A percentile compares a stretch with the other conserved stretches of the same genome.
phyloP scores from a whole-genome alignment of 2,329 filamentous ascomycete species.

The Fusarium redolens region DNA sequence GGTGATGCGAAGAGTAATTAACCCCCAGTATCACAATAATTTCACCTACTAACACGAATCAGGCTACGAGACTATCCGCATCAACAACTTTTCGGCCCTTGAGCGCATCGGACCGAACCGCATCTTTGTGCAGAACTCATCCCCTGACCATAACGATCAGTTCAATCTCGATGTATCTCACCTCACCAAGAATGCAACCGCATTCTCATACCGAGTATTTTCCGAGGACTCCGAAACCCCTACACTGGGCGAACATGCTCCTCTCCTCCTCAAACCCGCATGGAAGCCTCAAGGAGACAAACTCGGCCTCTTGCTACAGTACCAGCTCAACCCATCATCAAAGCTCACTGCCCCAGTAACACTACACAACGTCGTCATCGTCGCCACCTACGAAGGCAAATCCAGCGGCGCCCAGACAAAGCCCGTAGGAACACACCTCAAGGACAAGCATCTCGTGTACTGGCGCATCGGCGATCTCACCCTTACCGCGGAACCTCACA shows the following conservation, averaged over 20 bases:
- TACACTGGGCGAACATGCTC: conserved; percentile 68
- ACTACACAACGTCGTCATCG: conserved; percentile 78
- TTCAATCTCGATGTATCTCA: conserved; percentile 81
- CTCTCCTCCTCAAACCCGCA: conserved; percentile 76
- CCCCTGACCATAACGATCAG: conserved; percentile 75
- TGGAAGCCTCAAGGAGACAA: conserved; percentile 90
- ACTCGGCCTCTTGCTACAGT: conserved; percentile 86
- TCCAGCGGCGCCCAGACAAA: conserved; percentile 79
- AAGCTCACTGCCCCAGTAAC: conserved; percentile 56
- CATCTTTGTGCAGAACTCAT: conserved; percentile 81
- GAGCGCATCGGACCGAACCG: conserved; percentile 96
- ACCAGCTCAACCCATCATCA: conserved; percentile 81
- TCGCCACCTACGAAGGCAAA: conserved; percentile 77
- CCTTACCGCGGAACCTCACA: conserved; percentile 72
- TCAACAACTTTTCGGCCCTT: conserved; percentile 88
- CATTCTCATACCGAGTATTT: conserved; percentile 93
- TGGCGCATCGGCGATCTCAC: conserved; percentile 84
- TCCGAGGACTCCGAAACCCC: conserved; percentile 67
- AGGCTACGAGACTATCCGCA: conserved; percentile 76
- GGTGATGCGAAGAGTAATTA: conserved; percentile 62
- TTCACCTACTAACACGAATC: conserved; percentile 1
- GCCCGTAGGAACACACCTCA: conserved; percentile 81
- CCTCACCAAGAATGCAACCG: conserved; percentile 79
- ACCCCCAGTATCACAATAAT: not conserved
- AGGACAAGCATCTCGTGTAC: conserved; percentile 81